These are phyloP conservation scores for Prunus dulcis DNA, from an alignment of 306 rosid genomes.

Conservation along the genomic window DNA sequence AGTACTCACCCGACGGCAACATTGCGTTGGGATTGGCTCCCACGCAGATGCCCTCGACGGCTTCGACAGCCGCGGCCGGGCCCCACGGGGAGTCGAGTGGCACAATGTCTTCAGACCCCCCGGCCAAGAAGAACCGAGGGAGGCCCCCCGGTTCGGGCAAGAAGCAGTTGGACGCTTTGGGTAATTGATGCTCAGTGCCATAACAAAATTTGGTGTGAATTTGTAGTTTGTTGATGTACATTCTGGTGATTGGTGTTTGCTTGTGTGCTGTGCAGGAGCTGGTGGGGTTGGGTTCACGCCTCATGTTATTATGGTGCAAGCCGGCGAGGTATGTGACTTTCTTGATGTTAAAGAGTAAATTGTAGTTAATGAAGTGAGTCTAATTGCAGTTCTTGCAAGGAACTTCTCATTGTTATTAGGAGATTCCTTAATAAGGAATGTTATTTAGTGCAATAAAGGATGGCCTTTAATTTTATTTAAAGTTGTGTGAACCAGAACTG, in stretches of 20 bases:
- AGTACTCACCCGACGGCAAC: conserved; percentile 67
- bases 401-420: neutral
- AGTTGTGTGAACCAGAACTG: neutral
- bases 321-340: conserved; percentile 61
- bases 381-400: neutral
- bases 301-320: conserved; percentile 61
- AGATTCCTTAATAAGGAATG: neutral
- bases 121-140: conserved; percentile 64
- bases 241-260: neutral
- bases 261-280: conserved; percentile 42
- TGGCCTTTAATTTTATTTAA: neutral
- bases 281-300: conserved; percentile 63
- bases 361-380: neutral
- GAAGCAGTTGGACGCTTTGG: conserved; percentile 60
- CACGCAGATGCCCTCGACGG: conserved; percentile 39
- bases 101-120: conserved; percentile 54
- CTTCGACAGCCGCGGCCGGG: conserved; percentile 5
- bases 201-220: neutral
- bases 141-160: conserved; percentile 79
- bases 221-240: neutral
- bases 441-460: neutral
- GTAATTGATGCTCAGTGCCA: conserved; percentile 26
- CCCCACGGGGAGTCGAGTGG: conserved; percentile 49
- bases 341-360: neutral
- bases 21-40: conserved; percentile 66